Conservation (phyloP, 2,329 filamentous ascomycete species). For the Sphaerulina musiva region DNA sequence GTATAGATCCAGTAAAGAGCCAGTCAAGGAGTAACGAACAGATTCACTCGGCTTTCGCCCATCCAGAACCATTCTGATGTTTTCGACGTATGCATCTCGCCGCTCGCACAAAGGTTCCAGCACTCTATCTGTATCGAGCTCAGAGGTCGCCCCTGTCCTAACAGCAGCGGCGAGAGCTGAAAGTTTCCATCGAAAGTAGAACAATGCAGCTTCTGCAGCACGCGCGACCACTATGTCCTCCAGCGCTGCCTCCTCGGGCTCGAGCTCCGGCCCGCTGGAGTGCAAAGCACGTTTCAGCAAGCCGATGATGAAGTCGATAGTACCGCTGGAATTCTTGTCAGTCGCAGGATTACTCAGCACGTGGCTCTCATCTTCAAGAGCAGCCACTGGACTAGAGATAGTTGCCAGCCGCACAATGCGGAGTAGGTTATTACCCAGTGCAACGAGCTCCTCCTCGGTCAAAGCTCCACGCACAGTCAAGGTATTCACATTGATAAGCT, state of each 20-base stretch:
- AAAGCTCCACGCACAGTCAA: conserved; percentile 65
- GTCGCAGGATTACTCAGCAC: conserved; percentile 29
- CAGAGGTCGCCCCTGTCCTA: conserved; percentile 42
- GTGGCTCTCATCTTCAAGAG: conserved; percentile 57
- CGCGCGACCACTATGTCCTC: conserved; percentile 74
- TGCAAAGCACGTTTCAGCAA: conserved; percentile 69
- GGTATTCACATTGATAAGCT: conserved; percentile 61
- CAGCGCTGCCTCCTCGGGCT: conserved; percentile 61
- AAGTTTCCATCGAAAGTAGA: conserved; percentile 86
- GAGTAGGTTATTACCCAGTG: conserved; percentile 31
- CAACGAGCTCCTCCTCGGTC: conserved; percentile 39
- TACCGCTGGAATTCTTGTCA: conserved; percentile 26
- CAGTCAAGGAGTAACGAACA: conserved; percentile 67
- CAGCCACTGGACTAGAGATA: conserved; percentile 63
- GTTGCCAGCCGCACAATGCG: conserved; percentile 28
- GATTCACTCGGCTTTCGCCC: conserved; percentile 52
- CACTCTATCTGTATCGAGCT: conserved; percentile 45
- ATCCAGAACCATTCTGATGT: conserved; percentile 46
- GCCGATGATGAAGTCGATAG: conserved; percentile 64
- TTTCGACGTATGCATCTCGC: conserved; percentile 47
- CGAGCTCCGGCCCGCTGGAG: conserved; percentile 51
- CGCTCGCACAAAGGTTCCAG: conserved; percentile 51
- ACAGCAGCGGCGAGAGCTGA: conserved; percentile 42
- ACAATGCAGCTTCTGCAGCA: conserved; percentile 68
- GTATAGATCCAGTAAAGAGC: conserved; percentile 74